Evolutionary conservation across 2,329 filamentous ascomycete species (phyloP).

Genomic region (Zasmidium citrigriseum): DNA sequence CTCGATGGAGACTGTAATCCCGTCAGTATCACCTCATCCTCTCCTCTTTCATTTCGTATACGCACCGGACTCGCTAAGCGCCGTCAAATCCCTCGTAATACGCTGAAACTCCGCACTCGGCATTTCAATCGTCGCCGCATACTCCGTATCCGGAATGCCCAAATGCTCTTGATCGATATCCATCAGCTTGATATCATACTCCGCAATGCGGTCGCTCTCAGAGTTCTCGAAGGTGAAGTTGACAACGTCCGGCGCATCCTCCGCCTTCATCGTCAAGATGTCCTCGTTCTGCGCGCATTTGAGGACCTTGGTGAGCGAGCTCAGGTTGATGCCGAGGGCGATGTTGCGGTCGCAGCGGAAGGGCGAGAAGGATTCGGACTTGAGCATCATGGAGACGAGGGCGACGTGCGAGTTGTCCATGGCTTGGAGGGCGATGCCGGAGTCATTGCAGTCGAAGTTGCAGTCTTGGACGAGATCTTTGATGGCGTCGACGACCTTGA

Average conservation of each 20-base stretch:
- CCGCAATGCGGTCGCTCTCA: constrained; percentile 86
- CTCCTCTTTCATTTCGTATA: constrained; percentile 12
- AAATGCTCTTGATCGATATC: constrained; percentile 99
- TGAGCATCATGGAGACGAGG: constrained; percentile 97
- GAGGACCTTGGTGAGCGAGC: constrained; percentile 94
- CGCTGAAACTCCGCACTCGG: constrained; percentile 87
- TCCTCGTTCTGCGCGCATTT: constrained; percentile 93
- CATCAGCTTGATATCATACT: constrained; percentile 99
- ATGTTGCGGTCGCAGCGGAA: constrained; percentile 99
- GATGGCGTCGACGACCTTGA: constrained; percentile 93
- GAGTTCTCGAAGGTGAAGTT: constrained; percentile 94
- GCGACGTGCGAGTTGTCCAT: constrained; percentile 99
- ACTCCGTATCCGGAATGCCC: constrained; percentile 98
- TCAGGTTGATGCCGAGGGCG: constrained; percentile 94
- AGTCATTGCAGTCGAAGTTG: constrained; percentile 99
- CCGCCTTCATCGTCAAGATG: constrained; percentile 92
- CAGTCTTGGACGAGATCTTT: constrained; percentile 99
- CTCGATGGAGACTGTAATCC: constrained; percentile 80
- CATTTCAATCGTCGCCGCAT: constrained; percentile 87
- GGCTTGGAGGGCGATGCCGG: constrained; percentile 93
- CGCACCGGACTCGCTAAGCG: constrained; percentile 93
- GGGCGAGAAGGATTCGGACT: constrained; percentile 88
- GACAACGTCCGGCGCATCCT: constrained; percentile 92
- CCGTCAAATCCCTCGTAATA: constrained; percentile 89
- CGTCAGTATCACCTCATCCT: background rate